Evolutionary conservation across 768 basidiomycete genomes (phyloP).

Genomic region (Pisolithus orientalis): DNA sequence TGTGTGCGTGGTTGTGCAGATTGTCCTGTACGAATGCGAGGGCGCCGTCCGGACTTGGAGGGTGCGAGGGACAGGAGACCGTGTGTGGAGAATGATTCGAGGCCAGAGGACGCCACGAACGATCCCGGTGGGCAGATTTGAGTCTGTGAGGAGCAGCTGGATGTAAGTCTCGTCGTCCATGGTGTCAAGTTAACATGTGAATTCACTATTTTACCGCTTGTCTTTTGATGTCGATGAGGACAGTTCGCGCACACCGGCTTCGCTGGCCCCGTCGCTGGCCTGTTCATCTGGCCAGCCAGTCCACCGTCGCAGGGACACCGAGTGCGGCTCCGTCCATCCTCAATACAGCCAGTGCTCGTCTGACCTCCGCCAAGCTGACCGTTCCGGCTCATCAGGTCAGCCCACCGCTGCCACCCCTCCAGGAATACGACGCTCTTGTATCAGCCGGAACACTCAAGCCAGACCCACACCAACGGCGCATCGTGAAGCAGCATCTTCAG

Average conservation of each 20-base stretch:
- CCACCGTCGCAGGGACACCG: not conserved
- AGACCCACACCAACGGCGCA: slow-evolving; percentile 80
- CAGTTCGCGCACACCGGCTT: not conserved
- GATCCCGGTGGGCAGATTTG: slow-evolving; percentile 96
- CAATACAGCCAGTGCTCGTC: not conserved
- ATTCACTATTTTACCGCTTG: not conserved
- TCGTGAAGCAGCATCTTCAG: slow-evolving; percentile 79
- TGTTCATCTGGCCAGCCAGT: not conserved
- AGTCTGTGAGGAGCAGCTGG: slow-evolving; percentile 77
- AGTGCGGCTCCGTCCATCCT: not conserved
- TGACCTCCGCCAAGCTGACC: not conserved
- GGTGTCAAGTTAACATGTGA: no score
- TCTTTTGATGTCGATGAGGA: not conserved
- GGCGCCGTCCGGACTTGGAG: slow-evolving; percentile 26
- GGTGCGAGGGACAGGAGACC: slow-evolving; percentile 49
- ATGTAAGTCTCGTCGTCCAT: slow-evolving; percentile 54
- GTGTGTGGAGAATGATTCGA: slow-evolving; percentile 87
- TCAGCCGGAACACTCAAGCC: slow-evolving; percentile 49
- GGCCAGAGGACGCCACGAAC: slow-evolving; percentile 90
- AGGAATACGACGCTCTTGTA: slow-evolving; percentile 44
- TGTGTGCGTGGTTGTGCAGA: slow-evolving; percentile 70
- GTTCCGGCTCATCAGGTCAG: not conserved
- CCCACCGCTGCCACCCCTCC: slow-evolving; percentile 19
- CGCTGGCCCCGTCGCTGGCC: not conserved
- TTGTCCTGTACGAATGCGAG: slow-evolving; percentile 65